phyloP scores from a whole-genome alignment of 2,329 filamentous ascomycete genomes.

The Biscogniauxia marginata region DNA sequence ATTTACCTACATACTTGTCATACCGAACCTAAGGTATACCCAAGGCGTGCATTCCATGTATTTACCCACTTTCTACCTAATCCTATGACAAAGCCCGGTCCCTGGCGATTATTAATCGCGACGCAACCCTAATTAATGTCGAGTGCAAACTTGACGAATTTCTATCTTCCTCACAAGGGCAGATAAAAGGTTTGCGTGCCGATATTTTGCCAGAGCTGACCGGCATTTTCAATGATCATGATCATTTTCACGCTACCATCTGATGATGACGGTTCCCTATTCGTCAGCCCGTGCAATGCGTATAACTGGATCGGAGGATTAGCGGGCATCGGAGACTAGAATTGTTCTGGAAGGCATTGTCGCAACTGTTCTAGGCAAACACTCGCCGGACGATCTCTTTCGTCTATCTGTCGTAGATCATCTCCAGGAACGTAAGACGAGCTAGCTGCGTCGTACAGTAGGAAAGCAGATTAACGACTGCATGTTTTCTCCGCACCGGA shows the following conservation, averaged over 20 bases:
- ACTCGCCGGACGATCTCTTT: not conserved
- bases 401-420: not conserved
- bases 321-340: not conserved
- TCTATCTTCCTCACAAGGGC: not conserved
- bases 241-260: too few species aligned
- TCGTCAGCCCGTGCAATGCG: too few species aligned
- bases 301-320: not conserved
- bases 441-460: not conserved
- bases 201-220: too few species aligned
- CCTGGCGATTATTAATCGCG: not conserved
- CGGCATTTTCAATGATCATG: not conserved
- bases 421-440: not conserved
- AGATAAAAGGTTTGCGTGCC: too few species aligned
- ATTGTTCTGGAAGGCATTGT: conserved; percentile 1
- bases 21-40: too few species aligned
- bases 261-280: too few species aligned
- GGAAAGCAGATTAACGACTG: not conserved
- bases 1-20: too few species aligned
- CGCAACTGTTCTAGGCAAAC: not conserved
- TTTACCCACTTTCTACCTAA: too few species aligned
- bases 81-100: not conserved
- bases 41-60: too few species aligned
- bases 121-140: not conserved
- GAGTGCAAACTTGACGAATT: not conserved
- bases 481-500: not conserved